phyloP scores from a whole-genome alignment of 2,329 filamentous ascomycete species.

The Alternaria consortialis region DNA sequence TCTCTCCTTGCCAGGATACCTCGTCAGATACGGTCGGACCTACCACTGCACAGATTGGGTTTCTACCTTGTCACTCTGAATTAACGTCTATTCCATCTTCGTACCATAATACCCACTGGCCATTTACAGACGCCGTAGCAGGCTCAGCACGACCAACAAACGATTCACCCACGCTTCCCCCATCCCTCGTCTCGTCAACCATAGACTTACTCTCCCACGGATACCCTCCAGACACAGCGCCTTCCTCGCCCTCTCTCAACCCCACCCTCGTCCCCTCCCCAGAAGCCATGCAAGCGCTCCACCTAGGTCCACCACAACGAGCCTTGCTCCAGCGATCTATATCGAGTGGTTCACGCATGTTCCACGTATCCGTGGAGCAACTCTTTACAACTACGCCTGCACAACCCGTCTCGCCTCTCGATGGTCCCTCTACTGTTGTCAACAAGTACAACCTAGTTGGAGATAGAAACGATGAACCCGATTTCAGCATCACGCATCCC shows the following conservation, averaged over 20 bases:
- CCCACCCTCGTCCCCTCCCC: not conserved
- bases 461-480: not conserved
- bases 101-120: not conserved
- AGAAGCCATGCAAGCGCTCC: slow-evolving; percentile 4
- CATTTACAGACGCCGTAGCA: not conserved
- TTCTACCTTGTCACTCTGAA: not conserved
- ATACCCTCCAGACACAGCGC: not conserved
- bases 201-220: not conserved
- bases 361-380: not conserved
- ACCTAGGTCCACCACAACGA: slow-evolving; percentile 2
- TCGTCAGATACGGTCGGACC: not conserved
- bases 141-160: not conserved
- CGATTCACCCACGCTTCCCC: not conserved
- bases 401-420: not conserved
- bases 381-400: not conserved
- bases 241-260: not conserved
- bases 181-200: not conserved
- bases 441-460: not conserved
- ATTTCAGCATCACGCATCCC: slow-evolving; percentile 9
- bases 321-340: not conserved
- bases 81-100: slow-evolving; percentile 3
- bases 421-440: not conserved
- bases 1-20: not conserved
- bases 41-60: not conserved
- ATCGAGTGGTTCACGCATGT: slow-evolving; percentile 4